A percentile compares a stretch with the other conserved stretches of the same genome.
phyloP scores from a whole-genome alignment of 805 yeast genomes.

The Candida railenensis region DNA sequence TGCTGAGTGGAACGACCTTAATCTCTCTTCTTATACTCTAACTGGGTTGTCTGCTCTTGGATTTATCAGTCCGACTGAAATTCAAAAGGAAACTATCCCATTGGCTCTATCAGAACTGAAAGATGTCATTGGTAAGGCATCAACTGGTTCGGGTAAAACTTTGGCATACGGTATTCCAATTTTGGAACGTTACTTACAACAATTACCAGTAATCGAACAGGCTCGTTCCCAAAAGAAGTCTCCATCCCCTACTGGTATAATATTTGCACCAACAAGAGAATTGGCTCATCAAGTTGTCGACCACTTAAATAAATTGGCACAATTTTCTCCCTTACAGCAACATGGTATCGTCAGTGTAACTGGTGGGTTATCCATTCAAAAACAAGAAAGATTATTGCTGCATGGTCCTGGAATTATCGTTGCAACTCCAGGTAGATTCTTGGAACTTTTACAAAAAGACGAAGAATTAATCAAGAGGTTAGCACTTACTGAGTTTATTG shows the following conservation, averaged over 20 bases:
- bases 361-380: slow-evolving; percentile 93
- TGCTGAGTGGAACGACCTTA: slow-evolving; percentile 59
- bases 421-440: slow-evolving; percentile 93
- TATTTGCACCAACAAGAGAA: slow-evolving; percentile 95
- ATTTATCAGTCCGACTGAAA: slow-evolving; percentile 76
- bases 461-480: slow-evolving; percentile 42
- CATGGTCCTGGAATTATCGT: slow-evolving; percentile 79
- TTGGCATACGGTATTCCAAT: slow-evolving; percentile 94
- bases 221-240: slow-evolving; percentile 17
- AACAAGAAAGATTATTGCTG: slow-evolving; percentile 77
- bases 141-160: slow-evolving; percentile 97
- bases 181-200: slow-evolving; percentile 57
- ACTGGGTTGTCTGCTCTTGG: slow-evolving; percentile 59
- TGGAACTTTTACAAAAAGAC: slow-evolving; percentile 73
- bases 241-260: slow-evolving; percentile 64
- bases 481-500: slow-evolving; percentile 51
- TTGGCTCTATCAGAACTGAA: slow-evolving; percentile 58
- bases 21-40: slow-evolving; percentile 54
- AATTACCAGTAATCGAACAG: slow-evolving; percentile 15
- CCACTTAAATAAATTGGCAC: slow-evolving; percentile 63
- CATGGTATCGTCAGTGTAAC: slow-evolving; percentile 75
- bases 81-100: slow-evolving; percentile 78
- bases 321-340: slow-evolving; percentile 49
- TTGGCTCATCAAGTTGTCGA: slow-evolving; percentile 89
- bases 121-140: slow-evolving; percentile 93